phyloP scores from a whole-genome alignment of 306 rosid species.

The Castanea mollissima region DNA sequence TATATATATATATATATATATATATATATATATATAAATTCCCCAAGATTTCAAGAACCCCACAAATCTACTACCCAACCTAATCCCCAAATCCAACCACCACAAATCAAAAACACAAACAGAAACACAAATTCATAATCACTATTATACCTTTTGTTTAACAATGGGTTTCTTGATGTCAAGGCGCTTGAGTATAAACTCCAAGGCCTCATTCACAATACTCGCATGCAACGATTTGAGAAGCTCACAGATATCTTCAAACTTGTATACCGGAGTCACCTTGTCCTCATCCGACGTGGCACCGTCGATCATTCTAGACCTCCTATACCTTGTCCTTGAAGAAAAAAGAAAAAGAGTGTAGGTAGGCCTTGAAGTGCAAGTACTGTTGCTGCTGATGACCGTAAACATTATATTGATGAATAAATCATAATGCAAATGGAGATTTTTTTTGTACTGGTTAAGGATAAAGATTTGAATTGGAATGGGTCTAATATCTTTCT shows the following conservation, averaged over 20 bases:
- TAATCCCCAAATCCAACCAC: constrained; percentile 15
- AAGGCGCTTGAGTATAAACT: constrained; percentile 72
- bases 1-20: too few relatives aligned
- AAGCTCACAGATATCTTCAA: constrained; percentile 84
- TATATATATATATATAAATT: constrained; percentile 18
- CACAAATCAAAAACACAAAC: not conserved
- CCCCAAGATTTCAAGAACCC: too few relatives aligned
- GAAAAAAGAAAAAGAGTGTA: too few relatives aligned
- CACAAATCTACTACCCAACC: not conserved
- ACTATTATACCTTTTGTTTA: constrained; percentile 68
- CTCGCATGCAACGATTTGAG: constrained; percentile 80
- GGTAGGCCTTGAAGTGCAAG: too few relatives aligned
- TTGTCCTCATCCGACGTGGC: constrained; percentile 8
- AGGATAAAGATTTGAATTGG: too few relatives aligned
- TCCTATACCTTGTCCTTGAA: constrained; percentile 44
- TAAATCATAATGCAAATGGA: too few relatives aligned
- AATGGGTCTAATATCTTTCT: too few relatives aligned
- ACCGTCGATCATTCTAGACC: constrained; percentile 37
- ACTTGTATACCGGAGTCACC: constrained; percentile 81
- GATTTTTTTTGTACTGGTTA: too few relatives aligned
- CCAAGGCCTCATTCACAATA: constrained; percentile 87
- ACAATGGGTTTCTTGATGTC: constrained; percentile 93
- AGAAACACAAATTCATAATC: not conserved
- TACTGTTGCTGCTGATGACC: too few relatives aligned
- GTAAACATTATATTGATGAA: too few relatives aligned